Conservation (phyloP, 441 rosid species). For the Pelargonium citronellum region DNA sequence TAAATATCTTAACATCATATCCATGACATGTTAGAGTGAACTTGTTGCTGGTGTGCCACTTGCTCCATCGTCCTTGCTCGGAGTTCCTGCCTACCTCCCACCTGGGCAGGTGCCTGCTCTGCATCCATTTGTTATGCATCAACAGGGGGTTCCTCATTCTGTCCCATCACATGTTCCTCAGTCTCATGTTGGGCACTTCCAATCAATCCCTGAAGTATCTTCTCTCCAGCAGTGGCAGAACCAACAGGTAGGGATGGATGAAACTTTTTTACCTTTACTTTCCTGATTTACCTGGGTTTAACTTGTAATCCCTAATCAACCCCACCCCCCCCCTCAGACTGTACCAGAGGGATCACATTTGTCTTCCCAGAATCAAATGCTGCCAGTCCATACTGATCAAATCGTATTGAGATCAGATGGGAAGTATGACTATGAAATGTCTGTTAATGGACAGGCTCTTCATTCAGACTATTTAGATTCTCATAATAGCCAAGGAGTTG, state of each 20-base stretch:
- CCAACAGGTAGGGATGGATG: constrained; percentile 45
- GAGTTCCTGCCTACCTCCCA: constrained; percentile 64
- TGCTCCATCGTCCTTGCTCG: constrained; percentile 55
- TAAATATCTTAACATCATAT: not conserved
- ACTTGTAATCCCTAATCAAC: constrained; percentile 11
- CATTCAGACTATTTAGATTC: constrained; percentile 48
- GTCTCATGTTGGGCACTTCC: constrained; percentile 54
- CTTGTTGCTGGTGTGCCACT: constrained; percentile 47
- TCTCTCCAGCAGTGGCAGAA: constrained; percentile 65
- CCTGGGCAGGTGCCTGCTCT: constrained; percentile 70
- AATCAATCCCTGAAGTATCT: constrained; percentile 40
- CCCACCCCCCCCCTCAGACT: constrained; percentile 43
- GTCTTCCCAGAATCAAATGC: constrained; percentile 41
- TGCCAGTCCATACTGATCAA: constrained; percentile 48
- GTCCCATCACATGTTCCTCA: constrained; percentile 54
- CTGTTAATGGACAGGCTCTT: constrained; percentile 52
- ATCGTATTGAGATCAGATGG: constrained; percentile 40
- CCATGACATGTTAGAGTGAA: constrained; percentile 32
- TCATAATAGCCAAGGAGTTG: constrained; percentile 41
- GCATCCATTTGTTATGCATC: constrained; percentile 74
- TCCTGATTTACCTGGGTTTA: constrained; percentile 10
- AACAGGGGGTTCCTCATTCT: constrained; percentile 61
- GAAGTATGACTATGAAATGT: constrained; percentile 47
- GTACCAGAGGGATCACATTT: constrained; percentile 45
- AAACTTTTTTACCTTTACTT: not conserved